These are phyloP conservation scores for Aspergillus leporis DNA, from an alignment of 495 filamentous ascomycete species.

Conservation along the genomic window DNA sequence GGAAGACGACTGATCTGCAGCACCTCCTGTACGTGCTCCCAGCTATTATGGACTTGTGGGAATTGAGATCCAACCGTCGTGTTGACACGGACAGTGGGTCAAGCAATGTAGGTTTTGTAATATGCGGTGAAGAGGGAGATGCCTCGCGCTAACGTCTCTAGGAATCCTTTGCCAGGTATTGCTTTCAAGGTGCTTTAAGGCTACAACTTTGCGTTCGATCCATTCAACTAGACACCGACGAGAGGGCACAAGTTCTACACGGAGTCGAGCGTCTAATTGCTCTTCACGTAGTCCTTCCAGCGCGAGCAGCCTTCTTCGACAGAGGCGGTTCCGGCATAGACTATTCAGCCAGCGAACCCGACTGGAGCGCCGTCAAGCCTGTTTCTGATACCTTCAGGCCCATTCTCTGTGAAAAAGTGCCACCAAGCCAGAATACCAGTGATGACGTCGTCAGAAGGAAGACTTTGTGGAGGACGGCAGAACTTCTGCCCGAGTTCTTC, in stretches of 20 bases:
- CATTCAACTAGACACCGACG: constrained; percentile 39
- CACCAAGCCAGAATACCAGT: constrained; percentile 11
- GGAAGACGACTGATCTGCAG: constrained; percentile 42
- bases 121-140: neutral
- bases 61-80: constrained; percentile 38
- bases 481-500: constrained; percentile 47
- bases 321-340: constrained; percentile 46
- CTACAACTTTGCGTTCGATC: constrained; percentile 37
- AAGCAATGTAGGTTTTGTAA: constrained; percentile 38
- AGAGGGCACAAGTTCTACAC: constrained; percentile 38
- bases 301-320: constrained; percentile 55
- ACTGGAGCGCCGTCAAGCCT: constrained; percentile 48
- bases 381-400: constrained; percentile 43
- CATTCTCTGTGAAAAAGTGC: constrained; percentile 31
- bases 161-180: constrained; percentile 41
- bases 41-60: constrained; percentile 47
- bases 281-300: constrained; percentile 70
- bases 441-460: constrained; percentile 14
- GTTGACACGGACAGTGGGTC: constrained; percentile 40
- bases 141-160: constrained; percentile 12
- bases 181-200: constrained; percentile 41
- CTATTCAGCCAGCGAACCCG: constrained; percentile 44
- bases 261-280: constrained; percentile 63
- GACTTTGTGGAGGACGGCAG: constrained; percentile 33
- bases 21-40: constrained; percentile 43